Percentiles rank a stretch among this genome's conserved stretches.
These are phyloP conservation scores for Ceratorhiza oryzae-sativae DNA, from an alignment of 1,284 basidiomycete species.

Conservation along the genomic window DNA sequence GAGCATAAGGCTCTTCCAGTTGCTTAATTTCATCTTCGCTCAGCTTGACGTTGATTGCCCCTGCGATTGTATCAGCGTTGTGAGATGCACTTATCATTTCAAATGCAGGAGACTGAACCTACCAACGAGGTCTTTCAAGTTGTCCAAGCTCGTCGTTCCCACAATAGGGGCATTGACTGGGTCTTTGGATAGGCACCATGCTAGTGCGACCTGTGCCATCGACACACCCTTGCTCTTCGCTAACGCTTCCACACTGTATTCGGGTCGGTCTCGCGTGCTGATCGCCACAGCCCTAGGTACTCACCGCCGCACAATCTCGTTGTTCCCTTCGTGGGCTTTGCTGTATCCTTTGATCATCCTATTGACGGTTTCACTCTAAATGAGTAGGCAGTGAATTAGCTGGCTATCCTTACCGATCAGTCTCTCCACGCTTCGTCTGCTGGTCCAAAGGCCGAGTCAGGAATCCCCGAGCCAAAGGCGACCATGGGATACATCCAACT, in stretches of 20 bases:
- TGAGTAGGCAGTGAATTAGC: not conserved
- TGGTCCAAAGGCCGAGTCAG: not conserved
- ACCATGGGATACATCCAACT: slow-evolving; percentile 41
- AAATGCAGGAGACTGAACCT: not conserved
- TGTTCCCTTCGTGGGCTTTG: slow-evolving; percentile 5
- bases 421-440: slow-evolving; percentile 13
- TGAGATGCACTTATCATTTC: not conserved
- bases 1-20: slow-evolving; percentile 51
- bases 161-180: slow-evolving; percentile 38
- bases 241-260: slow-evolving; percentile 42
- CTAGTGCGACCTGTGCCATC: slow-evolving; percentile 39
- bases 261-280: too few species aligned
- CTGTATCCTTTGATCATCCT: not conserved
- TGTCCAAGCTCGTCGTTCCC: slow-evolving; percentile 39
- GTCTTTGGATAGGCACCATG: slow-evolving; percentile 36
- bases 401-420: slow-evolving; percentile 3
- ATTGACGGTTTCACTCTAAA: not conserved
- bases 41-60: slow-evolving; percentile 46
- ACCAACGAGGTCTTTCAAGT: slow-evolving; percentile 38
- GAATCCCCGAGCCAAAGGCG: slow-evolving; percentile 38
- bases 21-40: slow-evolving; percentile 51
- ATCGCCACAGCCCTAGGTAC: not conserved
- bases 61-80: not conserved
- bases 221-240: slow-evolving; percentile 44
- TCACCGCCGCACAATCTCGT: slow-evolving; percentile 19